These are phyloP conservation scores for Penicillium sp. DNA, from an alignment of 2,329 filamentous ascomycete species.

Conservation along the genomic window DNA sequence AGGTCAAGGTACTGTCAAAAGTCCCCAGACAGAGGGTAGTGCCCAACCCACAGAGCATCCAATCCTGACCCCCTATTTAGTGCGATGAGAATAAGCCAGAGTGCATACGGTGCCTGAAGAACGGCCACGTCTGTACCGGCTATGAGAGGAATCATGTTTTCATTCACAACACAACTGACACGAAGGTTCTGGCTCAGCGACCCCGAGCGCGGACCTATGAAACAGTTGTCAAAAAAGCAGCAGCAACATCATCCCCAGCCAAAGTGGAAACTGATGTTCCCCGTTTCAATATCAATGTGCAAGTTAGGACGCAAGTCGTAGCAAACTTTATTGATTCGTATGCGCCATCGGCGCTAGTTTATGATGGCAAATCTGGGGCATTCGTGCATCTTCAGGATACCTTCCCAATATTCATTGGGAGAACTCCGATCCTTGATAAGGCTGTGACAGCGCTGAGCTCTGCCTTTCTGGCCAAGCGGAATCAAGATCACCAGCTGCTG, in stretches of 20 bases:
- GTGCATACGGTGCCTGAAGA: conserved; percentile 24
- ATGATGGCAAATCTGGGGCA: neutral
- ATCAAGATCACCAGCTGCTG: conserved; percentile 15
- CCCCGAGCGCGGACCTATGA: neutral
- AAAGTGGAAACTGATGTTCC: conserved; percentile 6
- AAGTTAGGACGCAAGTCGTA: conserved; percentile 14
- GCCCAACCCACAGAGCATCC: neutral
- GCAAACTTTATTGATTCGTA: conserved; percentile 13
- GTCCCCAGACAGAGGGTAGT: neutral
- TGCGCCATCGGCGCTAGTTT: neutral
- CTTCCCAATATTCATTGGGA: conserved; percentile 11
- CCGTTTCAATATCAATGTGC: conserved; percentile 12
- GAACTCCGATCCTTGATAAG: conserved; percentile 16
- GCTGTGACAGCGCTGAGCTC: conserved; percentile 14
- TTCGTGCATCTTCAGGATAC: conserved; percentile 12
- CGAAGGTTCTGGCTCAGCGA: conserved; percentile 4
- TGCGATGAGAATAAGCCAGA: conserved; percentile 25
- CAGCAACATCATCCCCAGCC: neutral
- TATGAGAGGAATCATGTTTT: conserved; percentile 18
- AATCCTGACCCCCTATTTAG: conserved; percentile 10
- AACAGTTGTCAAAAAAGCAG: neutral
- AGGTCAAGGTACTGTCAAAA: conserved; percentile 17
- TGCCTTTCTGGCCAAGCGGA: conserved; percentile 18
- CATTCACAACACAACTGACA: conserved; percentile 11
- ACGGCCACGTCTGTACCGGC: conserved; percentile 22